Conservation (phyloP, 1,284 basidiomycete species). For the Malassezia restricta region DNA sequence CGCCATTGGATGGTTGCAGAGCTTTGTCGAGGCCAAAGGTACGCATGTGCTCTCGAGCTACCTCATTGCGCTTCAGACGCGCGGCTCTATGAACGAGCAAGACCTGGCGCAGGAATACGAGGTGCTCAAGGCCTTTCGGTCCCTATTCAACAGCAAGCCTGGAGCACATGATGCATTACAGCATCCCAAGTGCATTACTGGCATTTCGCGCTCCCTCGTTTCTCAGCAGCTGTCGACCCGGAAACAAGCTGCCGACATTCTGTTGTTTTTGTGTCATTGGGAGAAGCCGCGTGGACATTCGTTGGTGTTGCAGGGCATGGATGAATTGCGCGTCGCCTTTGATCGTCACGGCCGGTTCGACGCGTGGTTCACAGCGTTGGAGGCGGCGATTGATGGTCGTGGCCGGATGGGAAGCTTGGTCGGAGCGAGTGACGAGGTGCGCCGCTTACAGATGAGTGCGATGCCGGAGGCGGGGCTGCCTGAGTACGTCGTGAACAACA, state of each 20-base stretch:
- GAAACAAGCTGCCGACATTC: constrained; percentile 67
- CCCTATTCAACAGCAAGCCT: constrained; percentile 65
- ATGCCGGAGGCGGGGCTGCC: constrained; percentile 73
- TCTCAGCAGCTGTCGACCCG: constrained; percentile 70
- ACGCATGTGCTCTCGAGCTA: constrained; percentile 64
- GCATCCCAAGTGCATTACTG: constrained; percentile 65
- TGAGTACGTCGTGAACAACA: constrained; percentile 38
- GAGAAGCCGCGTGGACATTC: constrained; percentile 50
- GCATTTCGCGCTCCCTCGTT: constrained; percentile 72
- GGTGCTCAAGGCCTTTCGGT: constrained; percentile 73
- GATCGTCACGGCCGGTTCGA: constrained; percentile 55
- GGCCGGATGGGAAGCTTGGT: constrained; percentile 92
- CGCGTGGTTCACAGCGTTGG: constrained; percentile 78
- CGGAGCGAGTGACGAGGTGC: constrained; percentile 80
- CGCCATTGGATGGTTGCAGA: constrained; percentile 45
- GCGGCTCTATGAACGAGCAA: constrained; percentile 47
- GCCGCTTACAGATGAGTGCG: constrained; percentile 47
- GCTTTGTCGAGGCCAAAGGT: constrained; percentile 57
- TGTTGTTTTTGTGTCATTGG: constrained; percentile 51
- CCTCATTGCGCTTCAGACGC: constrained; percentile 46
- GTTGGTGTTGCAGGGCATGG: constrained; percentile 50
- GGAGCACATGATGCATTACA: constrained; percentile 67
- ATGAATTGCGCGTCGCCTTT: constrained; percentile 33
- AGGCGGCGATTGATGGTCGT: constrained; percentile 64
- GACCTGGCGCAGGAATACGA: constrained; percentile 74